Percentiles rank a stretch among this genome's conserved stretches.
Evolutionary conservation across 768 basidiomycete species (phyloP).

Genomic region (Ramaria sp.): DNA sequence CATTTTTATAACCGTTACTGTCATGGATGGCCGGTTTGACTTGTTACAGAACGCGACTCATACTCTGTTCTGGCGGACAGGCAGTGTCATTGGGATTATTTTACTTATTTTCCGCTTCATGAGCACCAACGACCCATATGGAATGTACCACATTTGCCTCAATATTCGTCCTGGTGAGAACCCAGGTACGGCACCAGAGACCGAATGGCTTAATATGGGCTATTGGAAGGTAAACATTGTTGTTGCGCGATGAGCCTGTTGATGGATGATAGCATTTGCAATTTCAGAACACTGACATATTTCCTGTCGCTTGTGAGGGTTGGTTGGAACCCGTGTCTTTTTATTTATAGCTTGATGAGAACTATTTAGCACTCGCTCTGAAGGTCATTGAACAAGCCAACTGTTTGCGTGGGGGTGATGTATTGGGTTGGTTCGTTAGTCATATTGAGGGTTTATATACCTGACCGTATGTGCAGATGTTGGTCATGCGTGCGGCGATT

Average conservation of each 20-base stretch:
- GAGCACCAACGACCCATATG: conserved; percentile 38
- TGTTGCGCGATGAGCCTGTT: neutral
- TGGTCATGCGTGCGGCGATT: conserved; percentile 61
- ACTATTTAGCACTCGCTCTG: conserved; percentile 34
- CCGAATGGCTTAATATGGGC: conserved; percentile 68
- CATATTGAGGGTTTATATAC: neutral
- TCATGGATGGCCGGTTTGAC: neutral
- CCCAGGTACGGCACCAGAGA: conserved; percentile 24
- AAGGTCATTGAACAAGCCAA: conserved; percentile 35
- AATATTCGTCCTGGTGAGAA: conserved; percentile 32
- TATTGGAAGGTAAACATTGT: conserved; percentile 43
- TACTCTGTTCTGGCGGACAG: neutral
- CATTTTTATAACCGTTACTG: neutral
- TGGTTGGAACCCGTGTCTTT: neutral
- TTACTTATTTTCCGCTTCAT: neutral
- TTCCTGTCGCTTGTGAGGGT: conserved; percentile 57
- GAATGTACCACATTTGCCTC: conserved; percentile 43
- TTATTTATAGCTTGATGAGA: neutral
- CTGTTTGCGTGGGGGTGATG: conserved; percentile 29
- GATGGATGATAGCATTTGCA: neutral
- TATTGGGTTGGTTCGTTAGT: conserved; percentile 35
- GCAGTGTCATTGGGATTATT: neutral
- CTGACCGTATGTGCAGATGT: conserved; percentile 35
- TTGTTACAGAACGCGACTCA: neutral
- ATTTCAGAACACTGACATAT: conserved; percentile 32